These are phyloP conservation scores for Xylaria sp. DNA, from an alignment of 2,329 filamentous ascomycete genomes.

Conservation along the genomic window DNA sequence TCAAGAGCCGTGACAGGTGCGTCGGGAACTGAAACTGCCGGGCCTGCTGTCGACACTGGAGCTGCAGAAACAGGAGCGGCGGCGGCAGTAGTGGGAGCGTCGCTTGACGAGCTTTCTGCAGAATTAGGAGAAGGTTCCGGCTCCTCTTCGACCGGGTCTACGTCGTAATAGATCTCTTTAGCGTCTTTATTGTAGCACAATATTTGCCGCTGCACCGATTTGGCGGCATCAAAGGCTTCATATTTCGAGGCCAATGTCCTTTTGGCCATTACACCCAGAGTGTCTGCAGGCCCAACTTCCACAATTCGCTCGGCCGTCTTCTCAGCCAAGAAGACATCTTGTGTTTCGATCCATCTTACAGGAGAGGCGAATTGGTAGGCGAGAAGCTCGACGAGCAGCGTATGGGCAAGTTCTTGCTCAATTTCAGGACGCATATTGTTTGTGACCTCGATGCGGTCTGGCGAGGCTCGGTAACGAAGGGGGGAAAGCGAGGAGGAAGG, in stretches of 20 bases:
- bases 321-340: conserved; percentile 98
- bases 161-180: conserved; percentile 99
- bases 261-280: conserved; percentile 96
- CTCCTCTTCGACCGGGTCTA: conserved; percentile 93
- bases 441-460: conserved; percentile 27
- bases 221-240: conserved; percentile 96
- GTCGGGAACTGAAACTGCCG: conserved; percentile 85
- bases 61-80: conserved; percentile 58
- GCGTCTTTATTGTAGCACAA: conserved; percentile 99
- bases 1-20: conserved; percentile 87
- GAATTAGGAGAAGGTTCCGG: conserved; percentile 64
- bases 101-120: conserved; percentile 46
- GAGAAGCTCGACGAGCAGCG: conserved; percentile 95
- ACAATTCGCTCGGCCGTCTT: conserved; percentile 97
- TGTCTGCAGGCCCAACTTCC: conserved; percentile 96
- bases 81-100: conserved; percentile 55
- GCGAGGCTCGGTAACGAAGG: background rate
- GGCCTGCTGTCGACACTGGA: conserved; percentile 75
- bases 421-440: conserved; percentile 92
- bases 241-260: conserved; percentile 95
- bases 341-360: conserved; percentile 99
- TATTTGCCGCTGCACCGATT: conserved; percentile 95
- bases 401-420: conserved; percentile 99
- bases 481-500: background rate
- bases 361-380: conserved; percentile 99